Conservation (phyloP, 2,329 filamentous ascomycete species). For the Alternaria angustiovoidea region DNA sequence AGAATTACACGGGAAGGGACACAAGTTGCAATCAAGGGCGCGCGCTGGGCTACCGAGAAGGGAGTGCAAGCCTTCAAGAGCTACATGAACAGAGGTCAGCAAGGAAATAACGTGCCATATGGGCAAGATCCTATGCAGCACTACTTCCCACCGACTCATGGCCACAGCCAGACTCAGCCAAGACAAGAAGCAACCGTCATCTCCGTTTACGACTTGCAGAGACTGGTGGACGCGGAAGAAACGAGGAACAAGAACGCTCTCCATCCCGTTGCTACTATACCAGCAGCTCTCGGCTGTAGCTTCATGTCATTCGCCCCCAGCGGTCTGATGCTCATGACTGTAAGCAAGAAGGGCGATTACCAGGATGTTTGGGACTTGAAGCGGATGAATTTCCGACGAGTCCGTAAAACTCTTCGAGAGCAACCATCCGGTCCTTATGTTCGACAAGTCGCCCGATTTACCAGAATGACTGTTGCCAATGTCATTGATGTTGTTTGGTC, state of each 20-base stretch:
- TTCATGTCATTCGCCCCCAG: constrained; percentile 80
- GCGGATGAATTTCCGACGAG: constrained; percentile 58
- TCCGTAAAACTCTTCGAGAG: constrained; percentile 41
- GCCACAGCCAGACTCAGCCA: constrained; percentile 63
- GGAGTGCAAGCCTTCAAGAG: constrained; percentile 79
- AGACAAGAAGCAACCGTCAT: constrained; percentile 73
- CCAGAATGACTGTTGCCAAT: constrained; percentile 87
- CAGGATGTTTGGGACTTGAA: constrained; percentile 84
- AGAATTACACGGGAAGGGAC: constrained; percentile 81
- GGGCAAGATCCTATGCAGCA: constrained; percentile 53
- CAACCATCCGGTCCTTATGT: constrained; percentile 60
- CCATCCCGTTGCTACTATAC: constrained; percentile 75
- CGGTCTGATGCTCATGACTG: constrained; percentile 77
- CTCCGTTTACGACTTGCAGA: constrained; percentile 75
- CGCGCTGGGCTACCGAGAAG: constrained; percentile 79
- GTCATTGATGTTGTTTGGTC: constrained; percentile 93
- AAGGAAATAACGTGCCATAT: constrained; percentile 31
- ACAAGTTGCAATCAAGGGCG: constrained; percentile 77
- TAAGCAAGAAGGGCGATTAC: constrained; percentile 83
- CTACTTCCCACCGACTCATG: constrained; percentile 80
- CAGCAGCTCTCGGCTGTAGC: constrained; percentile 76
- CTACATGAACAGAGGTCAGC: constrained; percentile 70
- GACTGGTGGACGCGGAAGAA: constrained; percentile 59
- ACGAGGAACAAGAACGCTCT: constrained; percentile 59
- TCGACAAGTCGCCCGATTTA: constrained; percentile 86